Evolutionary conservation across 2,329 filamentous ascomycete genomes (phyloP).

Genomic region (Clonostachys solani): DNA sequence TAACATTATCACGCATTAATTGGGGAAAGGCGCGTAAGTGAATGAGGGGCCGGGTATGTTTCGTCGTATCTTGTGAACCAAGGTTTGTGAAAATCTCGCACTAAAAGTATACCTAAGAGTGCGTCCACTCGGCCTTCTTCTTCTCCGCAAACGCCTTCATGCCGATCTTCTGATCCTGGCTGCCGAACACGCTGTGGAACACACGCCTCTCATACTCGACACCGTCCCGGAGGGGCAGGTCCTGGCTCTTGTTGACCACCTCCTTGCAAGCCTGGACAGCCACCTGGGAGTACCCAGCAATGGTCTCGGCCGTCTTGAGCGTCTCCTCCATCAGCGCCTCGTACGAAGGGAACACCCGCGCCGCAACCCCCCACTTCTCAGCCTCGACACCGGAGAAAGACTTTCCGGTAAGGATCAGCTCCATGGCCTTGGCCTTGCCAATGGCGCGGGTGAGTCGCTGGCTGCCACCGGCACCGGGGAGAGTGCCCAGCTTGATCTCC

Average conservation of each 20-base stretch:
- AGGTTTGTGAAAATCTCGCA: background rate
- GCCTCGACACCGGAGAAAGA: constrained; percentile 82
- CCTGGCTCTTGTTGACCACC: constrained; percentile 99
- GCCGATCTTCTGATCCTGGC: constrained; percentile 94
- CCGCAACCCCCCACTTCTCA: constrained; percentile 85
- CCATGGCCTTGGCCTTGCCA: constrained; percentile 86
- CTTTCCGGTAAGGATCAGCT: constrained; percentile 81
- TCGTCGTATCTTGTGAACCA: no score
- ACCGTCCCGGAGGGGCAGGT: constrained; percentile 79
- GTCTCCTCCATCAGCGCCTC: constrained; percentile 80
- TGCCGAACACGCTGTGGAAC: constrained; percentile 92
- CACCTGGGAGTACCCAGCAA: constrained; percentile 83
- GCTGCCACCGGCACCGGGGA: constrained; percentile 87
- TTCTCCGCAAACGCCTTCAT: constrained; percentile 96
- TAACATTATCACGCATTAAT: no score
- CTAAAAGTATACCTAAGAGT: constrained; percentile 52
- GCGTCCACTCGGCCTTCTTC: constrained; percentile 85
- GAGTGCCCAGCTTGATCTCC: constrained; percentile 90
- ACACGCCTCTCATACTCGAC: constrained; percentile 92
- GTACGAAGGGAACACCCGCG: constrained; percentile 72
- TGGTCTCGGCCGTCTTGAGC: constrained; percentile 79
- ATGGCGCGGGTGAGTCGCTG: constrained; percentile 82
- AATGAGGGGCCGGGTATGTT: no score
- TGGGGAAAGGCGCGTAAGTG: no score
- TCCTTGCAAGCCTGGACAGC: constrained; percentile 89